A percentile compares a stretch with the other conserved stretches of the same genome.
These are phyloP conservation scores for Pythium plurisporium DNA, from an alignment of 352 stramenopile genomes.

Conservation along the genomic window DNA sequence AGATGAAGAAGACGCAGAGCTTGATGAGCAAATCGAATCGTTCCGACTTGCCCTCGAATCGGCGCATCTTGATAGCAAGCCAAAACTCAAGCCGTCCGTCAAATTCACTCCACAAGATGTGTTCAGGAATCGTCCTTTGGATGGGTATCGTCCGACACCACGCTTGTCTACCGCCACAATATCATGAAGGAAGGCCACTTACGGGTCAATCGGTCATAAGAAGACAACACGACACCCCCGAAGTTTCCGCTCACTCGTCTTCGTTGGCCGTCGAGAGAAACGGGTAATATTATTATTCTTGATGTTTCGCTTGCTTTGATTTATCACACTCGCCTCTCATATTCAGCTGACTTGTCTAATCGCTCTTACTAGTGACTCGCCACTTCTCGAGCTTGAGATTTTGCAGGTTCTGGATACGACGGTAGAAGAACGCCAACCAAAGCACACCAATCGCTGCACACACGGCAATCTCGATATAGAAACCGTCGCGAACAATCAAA, in stretches of 20 bases:
- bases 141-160: conserved; percentile 14
- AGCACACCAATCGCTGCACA: conserved; percentile 62
- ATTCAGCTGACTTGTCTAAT: conserved; percentile 6
- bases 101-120: conserved; percentile 68
- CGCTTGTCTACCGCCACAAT: conserved; percentile 13
- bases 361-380: conserved; percentile 36
- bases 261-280: background rate
- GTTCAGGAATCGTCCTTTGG: conserved; percentile 49
- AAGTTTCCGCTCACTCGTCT: too few species aligned
- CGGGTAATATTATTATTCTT: conserved; percentile 13
- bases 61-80: conserved; percentile 55
- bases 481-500: conserved; percentile 74
- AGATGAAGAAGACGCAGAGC: conserved; percentile 73
- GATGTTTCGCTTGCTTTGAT: background rate
- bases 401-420: conserved; percentile 62
- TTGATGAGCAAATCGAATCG: conserved; percentile 68
- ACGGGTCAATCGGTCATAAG: too few species aligned
- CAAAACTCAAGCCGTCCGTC: conserved; percentile 55
- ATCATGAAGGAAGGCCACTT: conserved; percentile 11
- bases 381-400: conserved; percentile 83
- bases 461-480: conserved; percentile 73
- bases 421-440: conserved; percentile 71
- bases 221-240: too few species aligned
- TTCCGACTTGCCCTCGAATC: conserved; percentile 76
- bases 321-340: background rate